Conservation (phyloP, 192 early-diverging fungal genomes). For the Thoreauomyces humboldtii region DNA sequence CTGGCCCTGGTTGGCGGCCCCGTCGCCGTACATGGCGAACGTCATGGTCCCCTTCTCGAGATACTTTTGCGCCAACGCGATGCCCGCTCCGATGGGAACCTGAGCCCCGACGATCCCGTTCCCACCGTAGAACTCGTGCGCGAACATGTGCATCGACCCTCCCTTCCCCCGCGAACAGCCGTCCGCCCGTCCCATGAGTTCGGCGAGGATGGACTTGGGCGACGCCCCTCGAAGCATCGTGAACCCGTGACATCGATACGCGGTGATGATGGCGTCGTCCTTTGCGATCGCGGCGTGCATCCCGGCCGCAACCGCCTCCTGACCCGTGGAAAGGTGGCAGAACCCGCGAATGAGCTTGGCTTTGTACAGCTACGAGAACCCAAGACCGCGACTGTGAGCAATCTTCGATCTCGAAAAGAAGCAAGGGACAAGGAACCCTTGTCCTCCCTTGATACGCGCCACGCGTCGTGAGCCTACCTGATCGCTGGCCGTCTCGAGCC, state of each 20-base stretch:
- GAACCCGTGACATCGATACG: constrained; percentile 99
- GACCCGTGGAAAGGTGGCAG: constrained; percentile 97
- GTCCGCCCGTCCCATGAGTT: constrained; percentile 66
- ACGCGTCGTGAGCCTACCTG: too few relatives aligned
- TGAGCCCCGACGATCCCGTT: constrained; percentile 99
- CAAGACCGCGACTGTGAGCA: too few relatives aligned
- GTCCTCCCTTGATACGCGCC: too few relatives aligned
- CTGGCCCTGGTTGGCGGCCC: constrained; percentile 98
- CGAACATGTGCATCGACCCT: constrained; percentile 99
- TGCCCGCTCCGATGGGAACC: constrained; percentile 58
- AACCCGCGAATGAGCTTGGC: constrained; percentile 95
- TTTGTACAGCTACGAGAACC: constrained; percentile 95
- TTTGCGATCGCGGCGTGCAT: constrained; percentile 87
- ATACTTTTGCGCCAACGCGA: constrained; percentile 95
- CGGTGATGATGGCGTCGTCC: constrained; percentile 91
- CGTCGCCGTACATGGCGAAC: constrained; percentile 93
- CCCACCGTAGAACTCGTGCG: constrained; percentile 92
- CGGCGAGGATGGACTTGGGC: constrained; percentile 44
- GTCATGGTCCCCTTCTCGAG: constrained; percentile 71
- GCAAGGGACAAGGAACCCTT: too few relatives aligned
- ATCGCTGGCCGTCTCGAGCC: constrained; percentile 92
- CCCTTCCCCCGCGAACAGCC: constrained; percentile 95
- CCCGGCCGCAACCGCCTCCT: constrained; percentile 92
- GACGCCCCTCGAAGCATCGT: constrained; percentile 78
- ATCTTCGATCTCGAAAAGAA: too few relatives aligned